Base-by-base conservation (phyloP, 257 asterid species). In the Jasminum sambac region DNA sequence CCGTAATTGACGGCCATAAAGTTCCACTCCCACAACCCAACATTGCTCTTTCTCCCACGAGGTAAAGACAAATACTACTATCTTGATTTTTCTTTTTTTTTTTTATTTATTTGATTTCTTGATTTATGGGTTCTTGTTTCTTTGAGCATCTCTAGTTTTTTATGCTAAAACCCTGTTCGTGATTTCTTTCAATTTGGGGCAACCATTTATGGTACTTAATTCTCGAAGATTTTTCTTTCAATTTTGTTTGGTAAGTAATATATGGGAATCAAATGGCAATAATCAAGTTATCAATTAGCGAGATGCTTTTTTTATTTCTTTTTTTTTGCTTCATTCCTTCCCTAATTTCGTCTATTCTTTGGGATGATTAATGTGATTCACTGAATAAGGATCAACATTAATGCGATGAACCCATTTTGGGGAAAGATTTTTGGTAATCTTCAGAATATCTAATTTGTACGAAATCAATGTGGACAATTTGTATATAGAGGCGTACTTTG, bases 1-100 rank as follows among this genome's bases (percentile, higher is more conserved):
- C 85, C 80, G 44, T 80, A 65, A 64, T 72, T 86, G 76, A 82
- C 84, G 84, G 86, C 74, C 38, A 81, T 68, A 74, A 48, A 59
- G 5, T 64, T 78, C 68, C 63, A 79, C 69, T 70, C 64, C 78
- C 52, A 68, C 19, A 43, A 63, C 70, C 59, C 68, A 2, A 34
- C 52, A 60, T 39, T 75, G 71, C 55, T 62, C 55, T 70, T 59
- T 70, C 59, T 50, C 40, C 23, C 38, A 0, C 26, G 61, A 77
- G 80, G 83, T 83, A 73, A 55, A 21, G n/a, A n/a, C n/a, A n/a
- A 0, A 55, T 11, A n/a, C 13, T 69, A 61, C 34, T 55, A 68
- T 44, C 63, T 68, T 0, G 11, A n/a, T 68, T 17, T 13, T 11
- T 17, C 0, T 63, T 59, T 11, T 8, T 66, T 66, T 50, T 17